A percentile compares a stretch with the other conserved stretches of the same genome.
These are phyloP conservation scores for Stentor roeselii DNA, from an alignment of 73 alveolate species.

Conservation along the genomic window DNA sequence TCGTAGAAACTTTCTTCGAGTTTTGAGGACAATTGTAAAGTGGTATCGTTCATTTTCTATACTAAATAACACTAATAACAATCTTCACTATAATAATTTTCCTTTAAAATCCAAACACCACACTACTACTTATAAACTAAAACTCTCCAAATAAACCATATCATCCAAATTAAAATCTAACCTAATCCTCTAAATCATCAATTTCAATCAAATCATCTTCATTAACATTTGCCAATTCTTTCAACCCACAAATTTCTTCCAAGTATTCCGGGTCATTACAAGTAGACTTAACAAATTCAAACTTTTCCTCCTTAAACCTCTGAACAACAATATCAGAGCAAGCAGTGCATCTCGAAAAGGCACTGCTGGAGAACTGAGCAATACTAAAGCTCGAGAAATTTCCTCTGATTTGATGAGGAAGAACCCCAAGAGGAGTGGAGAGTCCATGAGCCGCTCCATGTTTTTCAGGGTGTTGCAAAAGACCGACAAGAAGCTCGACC, in stretches of 20 bases:
- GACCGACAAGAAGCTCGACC: slow-evolving; percentile 82
- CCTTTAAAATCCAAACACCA: no score
- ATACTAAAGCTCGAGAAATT: slow-evolving; percentile 60
- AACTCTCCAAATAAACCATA: no score
- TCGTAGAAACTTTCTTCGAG: no score
- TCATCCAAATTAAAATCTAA: no score
- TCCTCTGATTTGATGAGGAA: slow-evolving; percentile 92
- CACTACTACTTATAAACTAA: no score
- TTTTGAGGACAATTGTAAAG: no score
- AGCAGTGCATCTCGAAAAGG: slow-evolving; percentile 82
- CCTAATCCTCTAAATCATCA: neutral
- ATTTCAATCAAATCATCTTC: slow-evolving; percentile 19
- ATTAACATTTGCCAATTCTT: neutral
- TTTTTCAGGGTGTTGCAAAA: slow-evolving; percentile 79
- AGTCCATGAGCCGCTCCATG: slow-evolving; percentile 83
- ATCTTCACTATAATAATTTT: no score
- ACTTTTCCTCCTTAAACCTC: slow-evolving; percentile 52
- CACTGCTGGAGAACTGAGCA: slow-evolving; percentile 55
- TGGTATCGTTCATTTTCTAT: no score
- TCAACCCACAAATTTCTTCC: slow-evolving; percentile 75
- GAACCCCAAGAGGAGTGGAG: slow-evolving; percentile 51
- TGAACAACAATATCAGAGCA: slow-evolving; percentile 65
- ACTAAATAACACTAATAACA: no score
- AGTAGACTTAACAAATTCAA: slow-evolving; percentile 60
- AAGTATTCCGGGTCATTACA: slow-evolving; percentile 82